Evolutionary conservation across 2,329 filamentous ascomycete genomes (phyloP).

Genomic region (Pleurostoma richardsiae): DNA sequence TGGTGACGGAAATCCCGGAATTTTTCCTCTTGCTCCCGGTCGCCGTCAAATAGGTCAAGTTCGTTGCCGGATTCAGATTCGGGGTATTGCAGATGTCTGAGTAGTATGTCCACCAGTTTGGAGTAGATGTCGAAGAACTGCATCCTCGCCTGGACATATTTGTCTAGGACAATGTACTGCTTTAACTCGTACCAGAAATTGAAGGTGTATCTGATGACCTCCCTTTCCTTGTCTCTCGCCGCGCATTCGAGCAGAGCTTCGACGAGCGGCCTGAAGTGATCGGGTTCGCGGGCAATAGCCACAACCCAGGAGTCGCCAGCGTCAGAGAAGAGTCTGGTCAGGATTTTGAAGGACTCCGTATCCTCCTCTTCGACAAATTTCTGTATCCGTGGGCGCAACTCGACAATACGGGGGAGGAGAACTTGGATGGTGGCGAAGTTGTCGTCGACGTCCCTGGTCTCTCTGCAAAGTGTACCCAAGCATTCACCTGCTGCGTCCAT

Average conservation of each 20-base stretch:
- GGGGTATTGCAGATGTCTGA: slow-evolving; percentile 86
- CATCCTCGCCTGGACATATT: slow-evolving; percentile 77
- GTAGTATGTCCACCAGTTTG: slow-evolving; percentile 86
- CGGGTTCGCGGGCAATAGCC: slow-evolving; percentile 77
- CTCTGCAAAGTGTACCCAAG: slow-evolving; percentile 83
- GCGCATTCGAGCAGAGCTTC: slow-evolving; percentile 92
- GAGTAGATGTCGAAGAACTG: slow-evolving; percentile 79
- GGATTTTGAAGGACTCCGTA: slow-evolving; percentile 75
- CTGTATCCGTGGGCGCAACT: slow-evolving; percentile 70
- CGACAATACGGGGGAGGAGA: slow-evolving; percentile 76
- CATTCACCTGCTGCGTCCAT: slow-evolving; percentile 90
- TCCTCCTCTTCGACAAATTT: slow-evolving; percentile 77
- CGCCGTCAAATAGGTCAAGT: slow-evolving; percentile 86
- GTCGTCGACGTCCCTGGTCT: slow-evolving; percentile 92
- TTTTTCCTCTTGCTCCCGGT: slow-evolving; percentile 92
- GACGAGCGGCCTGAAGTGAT: slow-evolving; percentile 77
- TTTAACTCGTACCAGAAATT: slow-evolving; percentile 98
- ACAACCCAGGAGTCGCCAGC: slow-evolving; percentile 94
- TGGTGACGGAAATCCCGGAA: slow-evolving; percentile 94
- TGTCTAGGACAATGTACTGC: slow-evolving; percentile 87
- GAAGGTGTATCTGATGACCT: slow-evolving; percentile 91
- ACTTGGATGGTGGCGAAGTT: slow-evolving; percentile 75
- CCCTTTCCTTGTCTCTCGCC: slow-evolving; percentile 77
- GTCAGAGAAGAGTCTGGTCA: slow-evolving; percentile 87
- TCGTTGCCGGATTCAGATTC: slow-evolving; percentile 68